Conservation (phyloP, 345 rosid genomes). For the Rhodomyrtus tomentosa region DNA sequence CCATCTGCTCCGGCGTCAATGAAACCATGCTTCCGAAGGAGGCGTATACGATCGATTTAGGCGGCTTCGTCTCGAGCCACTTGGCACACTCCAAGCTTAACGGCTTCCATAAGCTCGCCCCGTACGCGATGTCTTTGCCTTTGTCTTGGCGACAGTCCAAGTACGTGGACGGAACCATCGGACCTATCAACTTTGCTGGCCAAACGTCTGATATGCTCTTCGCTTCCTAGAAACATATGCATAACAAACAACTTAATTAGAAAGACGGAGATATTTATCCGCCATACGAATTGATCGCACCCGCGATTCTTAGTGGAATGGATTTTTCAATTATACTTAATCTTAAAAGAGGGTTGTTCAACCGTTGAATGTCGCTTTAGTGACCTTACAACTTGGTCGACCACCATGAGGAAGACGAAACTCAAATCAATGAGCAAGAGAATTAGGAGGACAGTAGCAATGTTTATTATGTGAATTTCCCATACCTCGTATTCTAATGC, state of each 20-base stretch:
- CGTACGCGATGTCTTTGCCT: slow-evolving; percentile 48
- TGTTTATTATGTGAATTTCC: not conserved
- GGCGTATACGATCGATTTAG: slow-evolving; percentile 34
- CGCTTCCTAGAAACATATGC: slow-evolving; percentile 22
- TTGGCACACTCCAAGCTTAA: slow-evolving; percentile 38
- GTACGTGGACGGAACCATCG: slow-evolving; percentile 58
- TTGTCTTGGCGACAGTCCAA: slow-evolving; percentile 34
- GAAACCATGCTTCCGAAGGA: slow-evolving; percentile 75
- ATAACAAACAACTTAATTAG: not conserved
- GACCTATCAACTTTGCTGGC: slow-evolving; percentile 61
- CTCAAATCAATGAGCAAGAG: not conserved
- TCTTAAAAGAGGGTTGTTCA: not conserved
- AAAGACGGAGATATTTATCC: not conserved
- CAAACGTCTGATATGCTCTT: slow-evolving; percentile 27
- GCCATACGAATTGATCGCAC: no score
- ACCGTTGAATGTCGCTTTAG: not conserved
- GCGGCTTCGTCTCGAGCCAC: slow-evolving; percentile 47
- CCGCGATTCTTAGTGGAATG: not conserved
- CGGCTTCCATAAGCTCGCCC: slow-evolving; percentile 63
- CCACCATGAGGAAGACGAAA: not conserved
- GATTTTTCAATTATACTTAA: not conserved
- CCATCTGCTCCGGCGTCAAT: slow-evolving; percentile 25
- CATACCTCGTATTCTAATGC: slow-evolving; percentile 47
- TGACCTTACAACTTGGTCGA: not conserved
- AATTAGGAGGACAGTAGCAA: not conserved